Percentiles rank a stretch among this genome's conserved stretches.
Conservation (phyloP, 2,329 filamentous ascomycete genomes). For the Ophiocordyceps camponoti-rufipedis region DNA sequence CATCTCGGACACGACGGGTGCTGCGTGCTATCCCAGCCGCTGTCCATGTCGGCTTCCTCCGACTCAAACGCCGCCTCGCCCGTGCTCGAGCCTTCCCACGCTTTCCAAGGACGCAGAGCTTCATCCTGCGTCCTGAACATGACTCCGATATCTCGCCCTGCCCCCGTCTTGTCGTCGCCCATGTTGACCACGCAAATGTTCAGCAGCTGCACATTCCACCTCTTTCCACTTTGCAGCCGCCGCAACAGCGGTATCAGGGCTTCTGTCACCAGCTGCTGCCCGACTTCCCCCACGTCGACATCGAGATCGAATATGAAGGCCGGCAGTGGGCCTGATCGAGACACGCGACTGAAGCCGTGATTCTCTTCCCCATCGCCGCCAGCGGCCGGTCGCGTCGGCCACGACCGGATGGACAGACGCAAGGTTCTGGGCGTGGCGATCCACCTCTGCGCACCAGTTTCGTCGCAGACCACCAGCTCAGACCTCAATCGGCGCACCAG, state of each 20-base stretch:
- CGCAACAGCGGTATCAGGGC: conserved; percentile 54
- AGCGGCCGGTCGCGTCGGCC: conserved; percentile 10
- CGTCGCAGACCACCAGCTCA: conserved; percentile 46
- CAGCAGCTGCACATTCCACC: conserved; percentile 67
- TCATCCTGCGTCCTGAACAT: conserved; percentile 70
- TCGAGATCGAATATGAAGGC: conserved; percentile 51
- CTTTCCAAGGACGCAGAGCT: conserved; percentile 47
- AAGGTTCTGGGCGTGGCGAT: conserved; percentile 65
- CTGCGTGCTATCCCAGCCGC: conserved; percentile 13
- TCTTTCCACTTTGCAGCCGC: conserved; percentile 45
- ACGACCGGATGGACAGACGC: conserved; percentile 59
- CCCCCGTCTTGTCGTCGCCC: conserved; percentile 32
- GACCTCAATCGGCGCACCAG: conserved; percentile 61
- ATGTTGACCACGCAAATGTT: conserved; percentile 85
- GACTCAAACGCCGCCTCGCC: conserved; percentile 1
- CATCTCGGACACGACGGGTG: conserved; percentile 25
- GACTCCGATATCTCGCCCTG: conserved; percentile 57
- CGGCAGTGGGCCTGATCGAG: conserved; percentile 57
- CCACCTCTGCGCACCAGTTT: conserved; percentile 33
- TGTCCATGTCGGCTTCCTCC: conserved; percentile 6
- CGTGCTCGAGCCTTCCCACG: conserved; percentile 9
- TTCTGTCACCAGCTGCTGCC: conserved; percentile 52
- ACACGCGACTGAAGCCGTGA: conserved; percentile 51
- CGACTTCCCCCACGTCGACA: conserved; percentile 38
- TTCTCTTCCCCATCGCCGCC: conserved; percentile 29